Evolutionary conservation across 345 rosid genomes (phyloP).

Genomic region (Jatropha curcas): DNA sequence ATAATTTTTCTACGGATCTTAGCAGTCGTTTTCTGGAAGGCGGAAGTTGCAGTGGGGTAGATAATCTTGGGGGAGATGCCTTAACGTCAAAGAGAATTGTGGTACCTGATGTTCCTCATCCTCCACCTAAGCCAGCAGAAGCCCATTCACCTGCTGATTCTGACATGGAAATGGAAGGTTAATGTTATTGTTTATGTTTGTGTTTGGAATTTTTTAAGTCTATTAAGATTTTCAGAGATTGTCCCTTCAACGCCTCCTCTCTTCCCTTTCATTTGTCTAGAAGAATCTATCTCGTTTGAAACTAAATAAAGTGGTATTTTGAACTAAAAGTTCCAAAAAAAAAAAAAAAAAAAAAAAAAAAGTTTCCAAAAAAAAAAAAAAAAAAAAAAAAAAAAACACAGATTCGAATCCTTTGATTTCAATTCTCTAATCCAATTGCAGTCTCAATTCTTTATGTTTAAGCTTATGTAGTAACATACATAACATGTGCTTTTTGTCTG

Average conservation of each 20-base stretch:
- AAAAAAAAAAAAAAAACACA: too few species aligned
- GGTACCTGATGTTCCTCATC: constrained; percentile 21
- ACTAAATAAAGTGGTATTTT: not conserved
- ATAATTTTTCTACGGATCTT: not conserved
- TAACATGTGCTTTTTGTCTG: not conserved
- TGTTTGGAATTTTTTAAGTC: not conserved
- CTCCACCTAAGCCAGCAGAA: constrained; percentile 45
- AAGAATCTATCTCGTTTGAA: not conserved
- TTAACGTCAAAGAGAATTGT: constrained; percentile 19
- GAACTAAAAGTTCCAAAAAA: too few species aligned
- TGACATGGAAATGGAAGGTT: constrained; percentile 96
- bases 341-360: too few species aligned
- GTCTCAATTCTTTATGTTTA: not conserved
- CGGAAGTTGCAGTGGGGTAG: constrained; percentile 5
- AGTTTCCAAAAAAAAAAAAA: too few species aligned
- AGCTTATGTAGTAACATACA: not conserved
- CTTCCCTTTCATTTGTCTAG: not conserved
- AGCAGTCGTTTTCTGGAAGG: constrained; percentile 20
- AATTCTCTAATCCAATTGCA: not conserved
- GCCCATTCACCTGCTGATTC: constrained; percentile 47
- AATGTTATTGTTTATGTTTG: constrained; percentile 10
- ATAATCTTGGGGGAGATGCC: constrained; percentile 25
- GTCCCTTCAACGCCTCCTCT: too few species aligned
- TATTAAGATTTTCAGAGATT: too few species aligned
- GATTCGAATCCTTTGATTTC: not conserved